Conservation (phyloP, 1,284 basidiomycete species). For the Pseudozyma sp. region DNA sequence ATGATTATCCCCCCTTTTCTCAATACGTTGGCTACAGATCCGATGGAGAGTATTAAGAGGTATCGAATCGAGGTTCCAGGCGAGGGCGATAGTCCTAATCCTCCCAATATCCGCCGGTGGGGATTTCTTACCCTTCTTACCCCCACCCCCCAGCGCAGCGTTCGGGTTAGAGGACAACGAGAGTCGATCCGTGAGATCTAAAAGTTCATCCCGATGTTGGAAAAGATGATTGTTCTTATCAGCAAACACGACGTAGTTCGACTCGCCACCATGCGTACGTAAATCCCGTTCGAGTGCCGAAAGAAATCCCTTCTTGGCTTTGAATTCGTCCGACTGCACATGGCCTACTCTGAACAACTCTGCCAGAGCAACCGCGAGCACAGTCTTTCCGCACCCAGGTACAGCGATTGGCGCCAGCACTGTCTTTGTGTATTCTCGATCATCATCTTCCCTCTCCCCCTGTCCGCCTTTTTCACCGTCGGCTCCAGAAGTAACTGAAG, state of each 20-base stretch:
- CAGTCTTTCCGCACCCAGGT: conserved; percentile 95
- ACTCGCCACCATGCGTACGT: conserved; percentile 6
- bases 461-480: conserved; percentile 10
- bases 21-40: conserved; percentile 54
- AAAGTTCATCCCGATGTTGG: conserved; percentile 64
- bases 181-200: conserved; percentile 30
- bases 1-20: conserved; percentile 61
- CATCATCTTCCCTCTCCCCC: conserved; percentile 22
- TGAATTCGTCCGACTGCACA: conserved; percentile 87
- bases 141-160: background rate
- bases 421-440: conserved; percentile 77
- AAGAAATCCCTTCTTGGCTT: conserved; percentile 83
- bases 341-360: conserved; percentile 84
- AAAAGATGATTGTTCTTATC: conserved; percentile 68
- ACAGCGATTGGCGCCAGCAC: conserved; percentile 89
- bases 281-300: conserved; percentile 75
- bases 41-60: conserved; percentile 56
- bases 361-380: conserved; percentile 81
- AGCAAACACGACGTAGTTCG: conserved; percentile 53
- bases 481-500: conserved; percentile 20
- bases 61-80: conserved; percentile 51
- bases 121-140: conserved; percentile 9
- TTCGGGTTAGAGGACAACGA: conserved; percentile 17
- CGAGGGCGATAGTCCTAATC: conserved; percentile 57
- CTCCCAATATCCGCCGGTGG: conserved; percentile 15